A percentile compares a stretch with the other conserved stretches of the same genome.
phyloP scores from a whole-genome alignment of 2,329 filamentous ascomycete genomes.

The Colletotrichum camelliae region DNA sequence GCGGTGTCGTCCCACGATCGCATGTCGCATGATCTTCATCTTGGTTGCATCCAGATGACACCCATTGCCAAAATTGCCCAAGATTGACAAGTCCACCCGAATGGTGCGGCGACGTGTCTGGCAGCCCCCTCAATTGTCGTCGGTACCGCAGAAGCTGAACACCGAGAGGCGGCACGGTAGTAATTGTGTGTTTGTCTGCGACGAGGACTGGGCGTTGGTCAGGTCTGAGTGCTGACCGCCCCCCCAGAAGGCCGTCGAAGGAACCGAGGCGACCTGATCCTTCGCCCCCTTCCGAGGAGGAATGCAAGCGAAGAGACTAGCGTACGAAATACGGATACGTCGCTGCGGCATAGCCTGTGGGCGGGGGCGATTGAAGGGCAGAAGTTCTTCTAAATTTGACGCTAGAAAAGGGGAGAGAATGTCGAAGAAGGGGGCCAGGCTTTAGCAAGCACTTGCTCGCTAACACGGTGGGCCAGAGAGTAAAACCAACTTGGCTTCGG shows the following conservation, averaged over 20 bases:
- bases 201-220: not conserved
- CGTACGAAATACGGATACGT: not conserved
- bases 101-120: not conserved
- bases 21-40: conserved; percentile 15
- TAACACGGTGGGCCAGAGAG: not conserved
- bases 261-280: not conserved
- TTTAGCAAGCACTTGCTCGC: not conserved
- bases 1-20: not conserved
- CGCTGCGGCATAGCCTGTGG: not conserved
- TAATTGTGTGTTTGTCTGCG: not conserved
- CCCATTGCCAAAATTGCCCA: not conserved
- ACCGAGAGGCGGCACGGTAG: not conserved
- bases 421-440: not conserved
- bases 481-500: not conserved
- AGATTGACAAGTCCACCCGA: not conserved
- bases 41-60: not conserved
- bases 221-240: not conserved
- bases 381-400: not conserved
- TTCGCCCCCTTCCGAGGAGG: not conserved
- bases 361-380: not conserved
- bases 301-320: not conserved
- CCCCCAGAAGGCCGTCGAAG: not conserved
- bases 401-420: not conserved
- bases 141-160: not conserved
- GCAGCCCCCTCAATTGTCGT: not conserved